Evolutionary conservation across 495 filamentous ascomycete species (phyloP).

Genomic region (Evernia prunastri): DNA sequence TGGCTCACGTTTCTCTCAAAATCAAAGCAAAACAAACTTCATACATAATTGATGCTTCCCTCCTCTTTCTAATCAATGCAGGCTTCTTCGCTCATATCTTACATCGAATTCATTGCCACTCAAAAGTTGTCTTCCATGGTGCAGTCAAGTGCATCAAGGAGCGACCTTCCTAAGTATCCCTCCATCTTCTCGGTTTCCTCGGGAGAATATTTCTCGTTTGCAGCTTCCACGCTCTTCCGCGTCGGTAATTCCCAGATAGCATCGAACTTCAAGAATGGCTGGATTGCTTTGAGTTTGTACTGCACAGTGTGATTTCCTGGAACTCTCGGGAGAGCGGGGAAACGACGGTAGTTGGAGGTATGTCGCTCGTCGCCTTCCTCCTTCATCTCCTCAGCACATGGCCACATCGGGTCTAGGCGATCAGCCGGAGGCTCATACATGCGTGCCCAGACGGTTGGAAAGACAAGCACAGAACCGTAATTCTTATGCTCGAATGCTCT

Average conservation of each 20-base stretch:
- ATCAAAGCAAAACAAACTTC: background rate
- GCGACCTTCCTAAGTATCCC: conserved; percentile 14
- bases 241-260: conserved; percentile 18
- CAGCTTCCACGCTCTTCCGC: conserved; percentile 3
- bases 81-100: conserved; percentile 5
- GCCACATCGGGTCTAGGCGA: conserved; percentile 28
- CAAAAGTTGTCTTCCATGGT: conserved; percentile 7
- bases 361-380: conserved; percentile 33
- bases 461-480: conserved; percentile 21
- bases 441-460: conserved; percentile 27
- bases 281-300: conserved; percentile 25
- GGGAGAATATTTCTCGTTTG: background rate
- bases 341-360: conserved; percentile 29
- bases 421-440: conserved; percentile 10
- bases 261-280: conserved; percentile 18
- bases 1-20: conserved; percentile 20
- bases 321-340: conserved; percentile 28
- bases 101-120: conserved; percentile 1
- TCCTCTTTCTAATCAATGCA: conserved; percentile 4
- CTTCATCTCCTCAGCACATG: conserved; percentile 28
- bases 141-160: conserved; percentile 17
- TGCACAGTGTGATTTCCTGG: conserved; percentile 31
- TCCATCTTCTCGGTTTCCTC: conserved; percentile 20
- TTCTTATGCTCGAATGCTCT: conserved; percentile 23
- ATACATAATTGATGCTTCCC: background rate